A percentile compares a stretch with the other conserved stretches of the same genome.
Evolutionary conservation across 345 rosid species (phyloP).

Genomic region (Eucalyptus marginata): DNA sequence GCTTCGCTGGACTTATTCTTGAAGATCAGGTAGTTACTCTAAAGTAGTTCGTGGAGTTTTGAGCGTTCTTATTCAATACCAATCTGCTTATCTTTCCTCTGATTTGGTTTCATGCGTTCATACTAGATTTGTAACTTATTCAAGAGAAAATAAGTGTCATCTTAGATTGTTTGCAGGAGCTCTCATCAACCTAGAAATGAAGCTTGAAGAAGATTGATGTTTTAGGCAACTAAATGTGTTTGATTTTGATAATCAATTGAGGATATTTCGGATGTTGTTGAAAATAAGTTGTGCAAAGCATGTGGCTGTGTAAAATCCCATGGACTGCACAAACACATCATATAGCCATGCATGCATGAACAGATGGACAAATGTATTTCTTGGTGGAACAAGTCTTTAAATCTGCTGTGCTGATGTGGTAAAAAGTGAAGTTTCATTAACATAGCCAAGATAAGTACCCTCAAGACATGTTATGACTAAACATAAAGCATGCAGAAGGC

Average conservation of each 20-base stretch:
- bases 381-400: background rate
- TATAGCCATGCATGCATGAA: background rate
- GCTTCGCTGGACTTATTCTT: constrained; percentile 81
- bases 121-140: background rate
- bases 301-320: background rate
- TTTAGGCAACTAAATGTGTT: background rate
- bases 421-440: background rate
- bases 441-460: background rate
- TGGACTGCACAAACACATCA: background rate
- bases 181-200: background rate
- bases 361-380: background rate
- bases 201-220: background rate
- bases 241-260: background rate
- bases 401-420: background rate
- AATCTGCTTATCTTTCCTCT: background rate
- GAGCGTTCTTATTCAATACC: background rate
- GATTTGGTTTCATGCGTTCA: background rate
- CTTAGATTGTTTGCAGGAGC: background rate
- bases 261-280: background rate
- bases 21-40: constrained; percentile 60
- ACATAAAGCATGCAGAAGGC: background rate
- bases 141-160: background rate
- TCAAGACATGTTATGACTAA: background rate
- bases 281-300: background rate
- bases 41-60: background rate